Evolutionary conservation across 2,329 filamentous ascomycete species (phyloP), one percentile per base, ranked within the genome.

Genomic region (Fusarium setosum): DNA sequence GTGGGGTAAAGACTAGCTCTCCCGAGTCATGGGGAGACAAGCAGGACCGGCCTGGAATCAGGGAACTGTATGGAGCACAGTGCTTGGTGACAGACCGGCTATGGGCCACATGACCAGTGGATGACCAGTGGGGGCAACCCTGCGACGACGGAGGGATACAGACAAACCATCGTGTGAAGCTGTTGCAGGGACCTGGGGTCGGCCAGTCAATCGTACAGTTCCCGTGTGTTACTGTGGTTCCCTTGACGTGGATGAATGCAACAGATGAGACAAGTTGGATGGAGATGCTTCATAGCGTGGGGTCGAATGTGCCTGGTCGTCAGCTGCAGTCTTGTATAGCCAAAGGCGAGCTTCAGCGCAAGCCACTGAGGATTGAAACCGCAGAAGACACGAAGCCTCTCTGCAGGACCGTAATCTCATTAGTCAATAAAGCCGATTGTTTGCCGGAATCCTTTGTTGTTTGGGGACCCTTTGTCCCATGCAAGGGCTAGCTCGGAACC

Each of bases 131-230:
- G 44, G 66, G 68, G 64, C 60, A 54, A 52, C 47, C 55, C 53
- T 64, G 57, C 38, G 35, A 41, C 49, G 51, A 32, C 41, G 20
- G 52, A 50, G 44, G 53, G 41, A 41, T 54, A 48, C 49, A 34
- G 56, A 49, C 66, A 70, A 66, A 61, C 55, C 56, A 68, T 56
- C 55, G 47, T 52, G 61, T 63, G 55, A 62, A 48, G 51, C 51
- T 41, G 48, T 48, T 29, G 44, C 41, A 26, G 29, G 48, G 47
- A 45, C 50, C 49, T 18, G 18, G 48, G 42, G 34, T 47, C 37
- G 35, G 38, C 68, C 62, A 67, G 63, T 65, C 38, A 63, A 31
- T 42, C 34, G 47, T 42, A 34, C 37, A 59, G 47, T 49, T 41
- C 26, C 12, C 32, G 18, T 21, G 35, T 26, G n/a, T n/a, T 48